Evolutionary conservation across 1,284 basidiomycete genomes (phyloP).

Genomic region (Heliocybe sulcata): DNA sequence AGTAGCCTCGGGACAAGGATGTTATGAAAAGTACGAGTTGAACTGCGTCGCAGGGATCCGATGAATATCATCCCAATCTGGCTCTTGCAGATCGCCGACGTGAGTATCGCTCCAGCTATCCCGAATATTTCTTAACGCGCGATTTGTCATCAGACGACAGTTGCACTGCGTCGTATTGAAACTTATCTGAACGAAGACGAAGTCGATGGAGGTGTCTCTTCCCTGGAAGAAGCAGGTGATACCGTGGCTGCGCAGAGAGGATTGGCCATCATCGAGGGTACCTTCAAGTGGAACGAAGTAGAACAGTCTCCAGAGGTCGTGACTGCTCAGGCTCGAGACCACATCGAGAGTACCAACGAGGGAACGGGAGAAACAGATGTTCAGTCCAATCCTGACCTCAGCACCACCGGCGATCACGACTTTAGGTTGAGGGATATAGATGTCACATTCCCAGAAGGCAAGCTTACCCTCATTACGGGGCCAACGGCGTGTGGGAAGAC

Average conservation of each 20-base stretch:
- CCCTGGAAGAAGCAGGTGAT: too few relatives aligned
- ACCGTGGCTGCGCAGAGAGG: too few relatives aligned
- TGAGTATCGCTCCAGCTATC: too few relatives aligned
- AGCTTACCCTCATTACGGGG: slow-evolving; percentile 58
- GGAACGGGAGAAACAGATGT: too few relatives aligned
- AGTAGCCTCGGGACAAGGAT: too few relatives aligned
- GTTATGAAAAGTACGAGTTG: too few relatives aligned
- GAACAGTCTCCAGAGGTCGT: too few relatives aligned
- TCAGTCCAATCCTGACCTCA: too few relatives aligned
- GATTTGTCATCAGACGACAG: slow-evolving; percentile 61
- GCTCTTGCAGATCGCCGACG: slow-evolving; percentile 41
- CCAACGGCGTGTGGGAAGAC: slow-evolving; percentile 82
- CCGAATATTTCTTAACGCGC: too few relatives aligned
- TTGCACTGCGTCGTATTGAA: slow-evolving; percentile 76
- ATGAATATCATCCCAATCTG: slow-evolving; percentile 65
- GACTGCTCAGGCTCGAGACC: too few relatives aligned
- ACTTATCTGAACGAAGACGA: slow-evolving; percentile 82
- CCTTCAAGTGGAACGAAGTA: slow-evolving; percentile 67
- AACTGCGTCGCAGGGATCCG: slow-evolving; percentile 37
- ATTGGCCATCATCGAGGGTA: slow-evolving; percentile 57
- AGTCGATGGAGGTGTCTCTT: slow-evolving; percentile 29
- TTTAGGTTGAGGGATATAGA: slow-evolving; percentile 65
- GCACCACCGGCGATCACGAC: slow-evolving; percentile 24
- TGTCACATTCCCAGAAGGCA: slow-evolving; percentile 63
- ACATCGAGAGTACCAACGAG: too few relatives aligned